These are phyloP conservation scores for Aspergillus sp. DNA, from an alignment of 2,329 filamentous ascomycete genomes.

Conservation along the genomic window DNA sequence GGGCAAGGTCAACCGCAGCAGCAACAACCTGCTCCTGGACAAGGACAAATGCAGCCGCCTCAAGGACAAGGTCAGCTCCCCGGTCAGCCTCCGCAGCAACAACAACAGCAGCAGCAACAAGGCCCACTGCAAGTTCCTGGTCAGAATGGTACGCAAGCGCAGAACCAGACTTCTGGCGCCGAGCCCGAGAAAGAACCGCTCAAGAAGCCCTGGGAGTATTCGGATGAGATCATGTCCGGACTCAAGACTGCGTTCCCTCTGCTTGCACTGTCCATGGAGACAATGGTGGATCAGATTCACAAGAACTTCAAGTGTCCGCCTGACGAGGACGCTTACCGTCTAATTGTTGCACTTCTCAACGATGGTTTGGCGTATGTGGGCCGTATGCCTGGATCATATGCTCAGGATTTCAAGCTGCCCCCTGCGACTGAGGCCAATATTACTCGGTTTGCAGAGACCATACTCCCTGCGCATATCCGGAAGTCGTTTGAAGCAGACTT, in stretches of 20 bases:
- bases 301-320: slow-evolving; percentile 99
- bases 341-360: slow-evolving; percentile 96
- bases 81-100: slow-evolving; percentile 15
- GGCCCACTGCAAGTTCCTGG: slow-evolving; percentile 20
- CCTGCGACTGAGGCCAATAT: slow-evolving; percentile 91
- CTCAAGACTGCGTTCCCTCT: slow-evolving; percentile 96
- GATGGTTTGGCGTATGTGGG: slow-evolving; percentile 90
- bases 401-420: slow-evolving; percentile 84
- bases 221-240: slow-evolving; percentile 88
- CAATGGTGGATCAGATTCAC: slow-evolving; percentile 97
- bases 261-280: slow-evolving; percentile 95
- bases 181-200: slow-evolving; percentile 38
- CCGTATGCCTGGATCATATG: slow-evolving; percentile 76
- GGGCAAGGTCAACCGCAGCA: slow-evolving; percentile 13
- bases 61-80: slow-evolving; percentile 12
- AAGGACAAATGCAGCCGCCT: slow-evolving; percentile 18
- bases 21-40: slow-evolving; percentile 9
- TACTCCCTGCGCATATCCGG: slow-evolving; percentile 87
- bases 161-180: slow-evolving; percentile 13
- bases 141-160: slow-evolving; percentile 18
- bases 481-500: slow-evolving; percentile 98
- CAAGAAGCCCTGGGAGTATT: slow-evolving; percentile 90
- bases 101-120: slow-evolving; percentile 25
- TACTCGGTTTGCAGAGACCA: slow-evolving; percentile 90
- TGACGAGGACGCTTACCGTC: slow-evolving; percentile 91